Evolutionary conservation across 2,329 filamentous ascomycete species (phyloP), one percentile per base, ranked within the genome.

Genomic region (Decorospora gaudefroyi): DNA sequence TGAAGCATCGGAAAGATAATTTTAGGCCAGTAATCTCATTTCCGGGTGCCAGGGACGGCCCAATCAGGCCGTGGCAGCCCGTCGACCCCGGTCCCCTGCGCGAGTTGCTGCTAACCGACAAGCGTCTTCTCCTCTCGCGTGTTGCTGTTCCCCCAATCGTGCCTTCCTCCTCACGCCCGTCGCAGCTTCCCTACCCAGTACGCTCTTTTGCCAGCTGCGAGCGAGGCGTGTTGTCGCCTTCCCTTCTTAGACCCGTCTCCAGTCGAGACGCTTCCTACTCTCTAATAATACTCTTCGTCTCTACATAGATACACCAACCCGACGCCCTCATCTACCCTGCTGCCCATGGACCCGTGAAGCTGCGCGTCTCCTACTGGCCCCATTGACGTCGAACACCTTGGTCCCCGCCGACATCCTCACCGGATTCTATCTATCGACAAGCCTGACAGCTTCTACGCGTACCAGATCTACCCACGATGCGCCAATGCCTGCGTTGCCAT

Each of bases 141-240:
- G 39, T 33, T 39, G 47, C 37, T 49, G 46, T 45, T 51, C 57
- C 57, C 57, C 61, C 55, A 63, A 32, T 42, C 57, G 49, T 58
- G 49, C 46, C 50, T 59, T 60, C 53, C 46, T 55, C 56, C 41
- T 36, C 57, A 56, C 51, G 55, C 53, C 60, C 48, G 60, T 63
- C 61, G 64, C 59, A 67, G 63, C 61, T 65, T 56, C 64, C 59
- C 61, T 36, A 63, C 62, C 64, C 64, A 55, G 32, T 62, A 69
- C 65, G 66, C 62, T 65, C 62, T 23, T 67, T 65, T 57, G 57
- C 58, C 51, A 47, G 53, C 54, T 62, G 62, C 61, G 59, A 53
- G 56, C 55, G 57, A 40, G 42, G 53, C 58, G 57, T 40, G 21
- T 10, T 30, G 46, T 46, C 42, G 45, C 56, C 37, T 57, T 57